Base-by-base conservation (phyloP, 495 filamentous ascomycete species). In the Clavariopsis aquatica region DNA sequence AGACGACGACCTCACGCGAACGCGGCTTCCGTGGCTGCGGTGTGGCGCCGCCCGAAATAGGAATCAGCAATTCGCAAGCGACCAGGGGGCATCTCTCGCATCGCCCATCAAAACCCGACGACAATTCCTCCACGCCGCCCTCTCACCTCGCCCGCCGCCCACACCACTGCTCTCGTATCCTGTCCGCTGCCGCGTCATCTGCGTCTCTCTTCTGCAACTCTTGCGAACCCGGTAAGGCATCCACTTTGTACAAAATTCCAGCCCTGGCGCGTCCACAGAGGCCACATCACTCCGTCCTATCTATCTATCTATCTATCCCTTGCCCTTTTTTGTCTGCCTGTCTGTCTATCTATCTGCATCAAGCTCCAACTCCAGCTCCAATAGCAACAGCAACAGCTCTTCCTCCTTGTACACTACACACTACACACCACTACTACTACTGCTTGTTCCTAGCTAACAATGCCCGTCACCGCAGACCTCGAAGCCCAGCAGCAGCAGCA, bases 361-460 rank as follows among this genome's bases (percentile, higher is more conserved):
- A 6, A 24, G 22, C 43, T 20, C 45, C 43, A 52, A 19, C 2
- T 22, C 38, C 5, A 43, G 38, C 38, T 34, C 31, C 31, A 5
- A 34, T 12, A 34, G 31, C 31, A 34, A 5, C 31, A 5, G 9
- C 38, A 43, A 3, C 38, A 13, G 6, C 13, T 13, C 6, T 13
- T 36, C 9, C 38, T 7, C 38, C 20, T 28, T 9, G 9, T 19
- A 49, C 47, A 23, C 47, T 24, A 15, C 24, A 3, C 38, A 43
- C 38, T 43, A 17, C 47, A 24, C 24, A 10, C n/a, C 47, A 49
- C 47, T n/a, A n/a, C n/a, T n/a, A n/a, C n/a, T n/a, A n/a, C n/a
- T n/a, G n/a, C n/a, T n/a, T n/a, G n/a, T n/a, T n/a, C n/a, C n/a
- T 7, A 63, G 53, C 65, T 68, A 60, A 68, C 60, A 15, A 63